A percentile compares a stretch with the other conserved stretches of the same genome.
Evolutionary conservation across 2,329 filamentous ascomycete genomes (phyloP).

Genomic region (Fusarium poae): DNA sequence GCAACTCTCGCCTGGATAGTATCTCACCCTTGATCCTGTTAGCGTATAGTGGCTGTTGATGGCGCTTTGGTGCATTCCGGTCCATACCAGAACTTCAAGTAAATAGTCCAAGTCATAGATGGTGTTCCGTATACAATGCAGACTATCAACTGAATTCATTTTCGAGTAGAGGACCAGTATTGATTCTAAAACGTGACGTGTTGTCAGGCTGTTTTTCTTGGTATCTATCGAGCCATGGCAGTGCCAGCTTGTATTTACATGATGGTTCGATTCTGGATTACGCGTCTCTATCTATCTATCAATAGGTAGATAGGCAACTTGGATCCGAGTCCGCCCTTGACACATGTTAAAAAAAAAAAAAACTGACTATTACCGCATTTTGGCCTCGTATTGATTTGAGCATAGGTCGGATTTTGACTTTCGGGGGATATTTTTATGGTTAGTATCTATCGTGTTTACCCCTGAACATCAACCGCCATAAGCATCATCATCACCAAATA

Average conservation of each 20-base stretch:
- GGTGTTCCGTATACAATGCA: not conserved
- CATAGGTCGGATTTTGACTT: conserved; percentile 4
- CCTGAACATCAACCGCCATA: conserved; percentile 20
- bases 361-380: not conserved
- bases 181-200: conserved; percentile 7
- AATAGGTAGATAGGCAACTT: conserved; percentile 4
- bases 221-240: conserved; percentile 14
- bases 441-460: conserved; percentile 28
- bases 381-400: conserved; percentile 6
- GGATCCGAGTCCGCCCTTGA: conserved; percentile 16
- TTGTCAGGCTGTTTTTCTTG: conserved; percentile 25
- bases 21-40: conserved; percentile 1
- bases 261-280: conserved; percentile 23
- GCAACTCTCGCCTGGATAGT: conserved; percentile 13
- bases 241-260: conserved; percentile 12
- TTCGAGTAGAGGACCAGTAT: not conserved
- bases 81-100: not conserved
- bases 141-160: not conserved
- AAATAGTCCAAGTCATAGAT: not conserved
- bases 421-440: conserved; percentile 11
- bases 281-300: conserved; percentile 30
- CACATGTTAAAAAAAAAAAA: conserved; percentile 12
- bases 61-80: not conserved
- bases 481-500: conserved; percentile 16
- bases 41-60: conserved; percentile 14